Percentiles rank a stretch among this genome's conserved stretches.
phyloP scores from a whole-genome alignment of 176 grass and related monocot genomes.

The Triticum aestivum region DNA sequence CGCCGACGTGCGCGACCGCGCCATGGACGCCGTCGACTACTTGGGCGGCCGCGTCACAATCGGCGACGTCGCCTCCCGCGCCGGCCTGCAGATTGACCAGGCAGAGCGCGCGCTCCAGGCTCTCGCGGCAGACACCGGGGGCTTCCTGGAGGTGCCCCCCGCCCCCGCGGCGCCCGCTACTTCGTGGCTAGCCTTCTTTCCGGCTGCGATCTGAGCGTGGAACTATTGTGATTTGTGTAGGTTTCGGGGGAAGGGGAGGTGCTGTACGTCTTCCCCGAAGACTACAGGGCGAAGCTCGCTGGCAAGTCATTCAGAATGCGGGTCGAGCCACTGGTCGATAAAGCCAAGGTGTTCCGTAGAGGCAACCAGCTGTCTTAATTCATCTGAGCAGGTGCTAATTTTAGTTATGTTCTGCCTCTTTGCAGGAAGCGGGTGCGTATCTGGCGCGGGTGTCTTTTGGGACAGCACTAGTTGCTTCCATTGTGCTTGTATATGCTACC shows the following conservation, averaged over 20 bases:
- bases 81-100: slow-evolving; percentile 73
- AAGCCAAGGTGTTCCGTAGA: slow-evolving; percentile 64
- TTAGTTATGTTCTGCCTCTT: slow-evolving; percentile 31
- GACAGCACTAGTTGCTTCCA: slow-evolving; percentile 89
- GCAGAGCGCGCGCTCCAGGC: slow-evolving; percentile 89
- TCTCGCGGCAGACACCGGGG: slow-evolving; percentile 86
- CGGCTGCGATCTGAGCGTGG: not conserved
- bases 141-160: slow-evolving; percentile 90
- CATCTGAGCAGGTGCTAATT: slow-evolving; percentile 11
- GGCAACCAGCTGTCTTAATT: not conserved
- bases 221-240: slow-evolving; percentile 42
- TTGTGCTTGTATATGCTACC: slow-evolving; percentile 92
- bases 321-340: slow-evolving; percentile 72
- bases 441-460: slow-evolving; percentile 89
- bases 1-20: slow-evolving; percentile 69
- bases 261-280: slow-evolving; percentile 79
- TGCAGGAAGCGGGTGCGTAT: slow-evolving; percentile 75
- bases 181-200: not conserved
- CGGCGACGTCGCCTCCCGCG: slow-evolving; percentile 73
- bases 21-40: slow-evolving; percentile 81
- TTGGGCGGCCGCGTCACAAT: slow-evolving; percentile 84
- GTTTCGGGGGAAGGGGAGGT: slow-evolving; percentile 96
- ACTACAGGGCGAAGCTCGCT: slow-evolving; percentile 80
- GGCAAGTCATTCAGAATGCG: slow-evolving; percentile 89
- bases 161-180: not conserved